phyloP scores from a whole-genome alignment of 2,329 filamentous ascomycete species.

The Metarhizium guizhouense region DNA sequence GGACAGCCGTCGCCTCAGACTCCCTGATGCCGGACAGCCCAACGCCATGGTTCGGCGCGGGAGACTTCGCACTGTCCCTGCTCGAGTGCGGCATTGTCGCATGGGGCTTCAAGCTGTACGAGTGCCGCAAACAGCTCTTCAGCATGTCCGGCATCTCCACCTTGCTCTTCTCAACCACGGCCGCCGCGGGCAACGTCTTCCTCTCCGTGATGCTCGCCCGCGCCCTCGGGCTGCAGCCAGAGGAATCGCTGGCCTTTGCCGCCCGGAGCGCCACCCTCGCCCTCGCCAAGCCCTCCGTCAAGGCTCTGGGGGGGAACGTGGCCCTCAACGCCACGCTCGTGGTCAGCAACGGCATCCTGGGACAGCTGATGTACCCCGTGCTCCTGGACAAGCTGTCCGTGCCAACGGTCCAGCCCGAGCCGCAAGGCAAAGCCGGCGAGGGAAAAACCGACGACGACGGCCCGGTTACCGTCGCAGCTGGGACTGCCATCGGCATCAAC shows the following conservation, averaged over 20 bases:
- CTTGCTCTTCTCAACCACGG: constrained; percentile 23
- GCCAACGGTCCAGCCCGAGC: background rate
- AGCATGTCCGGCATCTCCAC: constrained; percentile 32
- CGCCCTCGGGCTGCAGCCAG: constrained; percentile 24
- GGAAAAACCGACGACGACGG: constrained; percentile 14
- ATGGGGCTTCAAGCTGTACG: constrained; percentile 46
- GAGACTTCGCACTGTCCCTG: constrained; percentile 37
- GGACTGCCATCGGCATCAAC: constrained; percentile 47
- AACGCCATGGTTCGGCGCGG: constrained; percentile 31
- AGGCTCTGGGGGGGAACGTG: constrained; percentile 33
- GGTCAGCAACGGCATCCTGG: constrained; percentile 40
- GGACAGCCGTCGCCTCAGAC: constrained; percentile 15
- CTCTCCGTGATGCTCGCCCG: constrained; percentile 28
- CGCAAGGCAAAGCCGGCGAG: background rate
- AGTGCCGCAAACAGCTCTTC: constrained; percentile 37
- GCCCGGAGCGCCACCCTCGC: constrained; percentile 42
- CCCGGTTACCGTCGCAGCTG: constrained; percentile 35
- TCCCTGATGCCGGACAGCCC: constrained; percentile 9
- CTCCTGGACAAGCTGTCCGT: constrained; percentile 21
- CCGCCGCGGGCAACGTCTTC: constrained; percentile 33
- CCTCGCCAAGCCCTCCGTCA: constrained; percentile 37
- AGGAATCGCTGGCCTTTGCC: constrained; percentile 35
- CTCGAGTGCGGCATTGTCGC: constrained; percentile 42
- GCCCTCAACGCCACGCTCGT: constrained; percentile 41
- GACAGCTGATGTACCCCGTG: constrained; percentile 30